Evolutionary conservation across 2,329 filamentous ascomycete species (phyloP).

Genomic region (Pestalotiopsis sp.): DNA sequence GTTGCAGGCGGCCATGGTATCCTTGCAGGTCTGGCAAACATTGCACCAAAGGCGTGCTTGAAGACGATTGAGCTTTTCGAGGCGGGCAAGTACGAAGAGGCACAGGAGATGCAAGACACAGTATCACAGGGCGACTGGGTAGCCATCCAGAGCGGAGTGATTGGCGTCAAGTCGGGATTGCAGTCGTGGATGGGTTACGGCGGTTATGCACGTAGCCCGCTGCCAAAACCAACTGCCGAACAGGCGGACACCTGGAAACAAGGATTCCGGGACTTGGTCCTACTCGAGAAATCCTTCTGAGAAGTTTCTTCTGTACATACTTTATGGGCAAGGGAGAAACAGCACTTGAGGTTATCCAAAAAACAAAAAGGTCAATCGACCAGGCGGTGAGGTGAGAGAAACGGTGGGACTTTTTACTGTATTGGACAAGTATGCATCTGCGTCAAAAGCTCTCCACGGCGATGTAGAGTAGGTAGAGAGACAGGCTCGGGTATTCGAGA

Average conservation of each 20-base stretch:
- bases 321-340: neutral
- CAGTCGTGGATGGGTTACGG: constrained; percentile 70
- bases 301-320: neutral
- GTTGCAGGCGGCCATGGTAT: constrained; percentile 70
- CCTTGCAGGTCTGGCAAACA: constrained; percentile 71
- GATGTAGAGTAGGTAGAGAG: neutral
- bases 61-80: constrained; percentile 61
- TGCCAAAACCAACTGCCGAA: constrained; percentile 51
- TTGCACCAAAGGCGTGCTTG: constrained; percentile 67
- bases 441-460: neutral
- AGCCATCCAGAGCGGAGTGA: constrained; percentile 69
- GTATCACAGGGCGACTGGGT: constrained; percentile 72
- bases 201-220: constrained; percentile 49
- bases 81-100: constrained; percentile 57
- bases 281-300: constrained; percentile 51
- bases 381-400: neutral
- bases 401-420: no score
- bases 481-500: neutral
- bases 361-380: neutral
- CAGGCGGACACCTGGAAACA: constrained; percentile 54
- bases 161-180: constrained; percentile 69
- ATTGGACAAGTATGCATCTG: neutral
- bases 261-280: constrained; percentile 52
- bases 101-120: constrained; percentile 63
- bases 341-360: neutral